Conservation (phyloP, 768 basidiomycete species). For the Pleurotus platypus region DNA sequence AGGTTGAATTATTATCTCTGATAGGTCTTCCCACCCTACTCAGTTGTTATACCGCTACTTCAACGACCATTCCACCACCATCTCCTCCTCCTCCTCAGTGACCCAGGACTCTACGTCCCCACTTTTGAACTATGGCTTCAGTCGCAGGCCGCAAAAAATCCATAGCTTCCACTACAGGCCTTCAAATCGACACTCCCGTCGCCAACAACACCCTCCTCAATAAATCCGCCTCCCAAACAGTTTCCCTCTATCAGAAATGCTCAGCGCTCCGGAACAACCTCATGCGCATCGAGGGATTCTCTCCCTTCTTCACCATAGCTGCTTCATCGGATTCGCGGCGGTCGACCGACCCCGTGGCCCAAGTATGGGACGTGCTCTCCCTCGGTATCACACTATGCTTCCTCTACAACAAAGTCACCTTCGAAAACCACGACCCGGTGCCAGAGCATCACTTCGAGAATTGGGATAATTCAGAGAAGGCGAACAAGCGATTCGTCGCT, state of each 20-base stretch:
- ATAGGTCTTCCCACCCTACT: constrained; percentile 5
- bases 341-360: constrained; percentile 89
- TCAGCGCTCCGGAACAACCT: constrained; percentile 73
- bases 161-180: constrained; percentile 58
- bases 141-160: constrained; percentile 79
- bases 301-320: constrained; percentile 64
- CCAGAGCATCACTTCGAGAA: constrained; percentile 44
- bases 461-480: constrained; percentile 75
- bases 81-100: not conserved
- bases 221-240: constrained; percentile 82
- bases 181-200: constrained; percentile 68
- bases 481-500: constrained; percentile 76
- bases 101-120: not conserved
- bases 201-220: constrained; percentile 86
- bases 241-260: constrained; percentile 92
- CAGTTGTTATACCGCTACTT: not conserved
- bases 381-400: constrained; percentile 93
- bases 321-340: constrained; percentile 58
- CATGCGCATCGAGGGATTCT: constrained; percentile 73
- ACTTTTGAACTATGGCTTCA: constrained; percentile 37
- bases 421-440: constrained; percentile 64
- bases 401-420: constrained; percentile 69
- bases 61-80: constrained; percentile 4
- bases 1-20: constrained; percentile 9
- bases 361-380: constrained; percentile 92